These are phyloP conservation scores for Hyphopichia pseudoburtonii DNA, from an alignment of 1,139 yeast species.

Conservation along the genomic window DNA sequence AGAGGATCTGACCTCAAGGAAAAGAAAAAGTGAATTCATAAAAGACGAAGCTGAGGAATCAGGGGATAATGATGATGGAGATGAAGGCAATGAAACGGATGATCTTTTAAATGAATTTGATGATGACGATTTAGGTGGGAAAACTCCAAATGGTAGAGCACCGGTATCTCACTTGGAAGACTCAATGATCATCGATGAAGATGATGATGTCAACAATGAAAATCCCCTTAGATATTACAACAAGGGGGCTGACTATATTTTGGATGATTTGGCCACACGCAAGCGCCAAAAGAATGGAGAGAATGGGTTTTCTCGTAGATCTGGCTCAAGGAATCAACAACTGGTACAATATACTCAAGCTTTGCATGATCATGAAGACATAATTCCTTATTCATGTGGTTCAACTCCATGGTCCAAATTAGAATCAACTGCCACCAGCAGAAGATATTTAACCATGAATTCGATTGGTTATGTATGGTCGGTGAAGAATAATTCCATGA, in stretches of 20 bases:
- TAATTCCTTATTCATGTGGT: constrained; percentile 65
- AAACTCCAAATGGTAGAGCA: background rate
- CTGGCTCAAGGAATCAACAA: background rate
- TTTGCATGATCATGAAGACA: constrained; percentile 6
- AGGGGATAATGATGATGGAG: constrained; percentile 17
- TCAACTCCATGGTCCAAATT: constrained; percentile 73
- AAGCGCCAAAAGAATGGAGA: constrained; percentile 29
- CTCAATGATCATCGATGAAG: constrained; percentile 39
- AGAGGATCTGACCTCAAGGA: background rate
- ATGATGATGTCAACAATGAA: constrained; percentile 24
- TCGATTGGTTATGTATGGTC: constrained; percentile 81
- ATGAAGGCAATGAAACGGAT: constrained; percentile 24
- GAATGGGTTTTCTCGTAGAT: constrained; percentile 8
- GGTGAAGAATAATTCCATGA: constrained; percentile 44
- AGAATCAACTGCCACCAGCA: constrained; percentile 22
- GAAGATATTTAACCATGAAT: constrained; percentile 82
- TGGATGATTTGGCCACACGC: constrained; percentile 15
- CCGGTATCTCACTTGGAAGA: constrained; percentile 24
- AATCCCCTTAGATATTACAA: constrained; percentile 13
- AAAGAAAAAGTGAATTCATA: constrained; percentile 6
- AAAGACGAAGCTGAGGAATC: constrained; percentile 27
- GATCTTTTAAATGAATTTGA: constrained; percentile 17
- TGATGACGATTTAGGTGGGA: constrained; percentile 15
- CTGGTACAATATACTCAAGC: too few species aligned
- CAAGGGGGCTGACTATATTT: constrained; percentile 16